Evolutionary conservation across 2,329 filamentous ascomycete species (phyloP).

Genomic region (Talaromyces sp.): DNA sequence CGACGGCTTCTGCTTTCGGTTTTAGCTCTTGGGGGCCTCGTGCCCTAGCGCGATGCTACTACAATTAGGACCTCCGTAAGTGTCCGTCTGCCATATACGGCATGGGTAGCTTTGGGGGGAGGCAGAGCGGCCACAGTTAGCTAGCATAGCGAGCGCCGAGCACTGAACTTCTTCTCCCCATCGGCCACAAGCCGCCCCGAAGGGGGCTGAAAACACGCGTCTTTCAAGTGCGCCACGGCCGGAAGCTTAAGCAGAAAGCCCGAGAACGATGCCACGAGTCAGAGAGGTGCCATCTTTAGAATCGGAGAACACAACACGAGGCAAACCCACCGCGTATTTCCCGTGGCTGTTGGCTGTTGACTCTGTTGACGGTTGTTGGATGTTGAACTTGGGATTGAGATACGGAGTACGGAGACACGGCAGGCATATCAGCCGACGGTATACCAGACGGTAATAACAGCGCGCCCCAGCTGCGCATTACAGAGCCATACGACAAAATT

Average conservation of each 20-base stretch:
- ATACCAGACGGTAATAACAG: background rate
- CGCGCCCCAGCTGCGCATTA: background rate
- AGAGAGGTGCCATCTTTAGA: background rate
- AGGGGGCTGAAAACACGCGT: constrained; percentile 4
- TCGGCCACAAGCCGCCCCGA: background rate
- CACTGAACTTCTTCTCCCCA: background rate
- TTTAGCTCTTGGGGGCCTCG: background rate
- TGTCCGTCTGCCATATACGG: background rate
- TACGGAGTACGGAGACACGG: background rate
- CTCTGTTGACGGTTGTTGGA: background rate
- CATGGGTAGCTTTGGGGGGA: background rate
- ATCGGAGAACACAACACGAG: background rate
- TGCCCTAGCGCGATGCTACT: background rate
- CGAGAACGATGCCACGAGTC: background rate
- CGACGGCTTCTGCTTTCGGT: background rate
- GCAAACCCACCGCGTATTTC: background rate
- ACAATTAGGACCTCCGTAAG: background rate
- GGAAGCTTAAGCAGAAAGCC: background rate
- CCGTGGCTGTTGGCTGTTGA: background rate
- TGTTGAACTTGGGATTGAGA: background rate
- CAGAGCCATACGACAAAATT: background rate
- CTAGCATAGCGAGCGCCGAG: background rate
- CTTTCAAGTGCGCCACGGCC: background rate
- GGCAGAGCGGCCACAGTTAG: background rate
- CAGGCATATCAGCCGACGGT: background rate